Conservation (phyloP, 192 early-diverging fungal species). For the Paraglomus occultum region DNA sequence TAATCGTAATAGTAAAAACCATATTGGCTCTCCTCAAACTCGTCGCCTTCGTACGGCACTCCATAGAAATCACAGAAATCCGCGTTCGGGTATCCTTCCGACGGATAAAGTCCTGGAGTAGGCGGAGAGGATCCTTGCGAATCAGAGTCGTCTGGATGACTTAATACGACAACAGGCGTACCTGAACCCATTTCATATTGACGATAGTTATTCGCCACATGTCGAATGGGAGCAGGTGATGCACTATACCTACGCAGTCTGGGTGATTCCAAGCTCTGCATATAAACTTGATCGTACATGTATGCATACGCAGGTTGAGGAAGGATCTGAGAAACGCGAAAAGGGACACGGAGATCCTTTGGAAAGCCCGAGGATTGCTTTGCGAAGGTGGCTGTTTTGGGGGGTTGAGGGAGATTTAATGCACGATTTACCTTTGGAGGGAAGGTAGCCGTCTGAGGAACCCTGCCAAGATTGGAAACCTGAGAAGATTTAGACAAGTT, state of each 20-base stretch:
- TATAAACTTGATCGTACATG: constrained; percentile 19
- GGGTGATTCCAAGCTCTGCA: constrained; percentile 13
- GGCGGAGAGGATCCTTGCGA: constrained; percentile 30
- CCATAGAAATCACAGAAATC: constrained; percentile 19
- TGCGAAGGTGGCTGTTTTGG: constrained; percentile 26
- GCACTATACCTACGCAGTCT: constrained; percentile 14
- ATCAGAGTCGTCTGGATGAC: constrained; percentile 32
- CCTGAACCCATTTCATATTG: constrained; percentile 21
- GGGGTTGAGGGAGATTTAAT: constrained; percentile 27
- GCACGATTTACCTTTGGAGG: constrained; percentile 29
- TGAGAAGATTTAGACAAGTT: constrained; percentile 27
- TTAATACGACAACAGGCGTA: constrained; percentile 28
- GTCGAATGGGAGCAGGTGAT: constrained; percentile 18
- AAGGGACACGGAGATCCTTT: constrained; percentile 11
- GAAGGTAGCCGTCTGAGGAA: constrained; percentile 31
- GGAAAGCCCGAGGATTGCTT: constrained; percentile 22
- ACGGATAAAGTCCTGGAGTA: constrained; percentile 21
- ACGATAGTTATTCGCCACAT: constrained; percentile 16
- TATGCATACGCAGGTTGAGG: constrained; percentile 4
- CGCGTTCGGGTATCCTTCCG: not conserved
- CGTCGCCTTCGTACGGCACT: constrained; percentile 17
- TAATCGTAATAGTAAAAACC: constrained; percentile 24
- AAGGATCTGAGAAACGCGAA: constrained; percentile 10
- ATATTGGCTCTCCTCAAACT: constrained; percentile 14
- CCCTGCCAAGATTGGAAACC: constrained; percentile 11